Conservation (phyloP, 140 eudicot genomes). For the Erigeron philadelphicus region DNA sequence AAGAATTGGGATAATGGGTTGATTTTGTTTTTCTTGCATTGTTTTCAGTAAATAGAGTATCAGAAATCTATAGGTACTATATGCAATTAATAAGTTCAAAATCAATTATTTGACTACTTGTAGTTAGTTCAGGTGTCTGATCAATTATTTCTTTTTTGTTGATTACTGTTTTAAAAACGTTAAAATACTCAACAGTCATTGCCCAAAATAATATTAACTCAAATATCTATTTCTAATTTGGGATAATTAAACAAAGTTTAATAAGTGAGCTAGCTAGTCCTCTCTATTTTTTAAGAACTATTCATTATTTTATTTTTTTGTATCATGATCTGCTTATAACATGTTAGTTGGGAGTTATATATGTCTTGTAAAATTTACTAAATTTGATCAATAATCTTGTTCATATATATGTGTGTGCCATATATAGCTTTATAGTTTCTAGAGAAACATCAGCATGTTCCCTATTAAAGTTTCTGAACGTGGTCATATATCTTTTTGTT, state of each 20-base stretch:
- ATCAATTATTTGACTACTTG: not conserved
- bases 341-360: too few species aligned
- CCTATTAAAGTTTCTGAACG: conserved; percentile 21
- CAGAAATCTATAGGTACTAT: conserved; percentile 15
- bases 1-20: conserved; percentile 26
- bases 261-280: too few species aligned
- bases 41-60: conserved; percentile 40
- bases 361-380: not conserved
- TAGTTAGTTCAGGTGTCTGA: not conserved
- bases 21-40: conserved; percentile 36
- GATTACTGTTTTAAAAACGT: conserved; percentile 1
- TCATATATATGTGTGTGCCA: not conserved
- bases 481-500: conserved; percentile 19
- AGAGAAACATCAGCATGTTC: conserved; percentile 20
- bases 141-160: not conserved
- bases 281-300: not conserved
- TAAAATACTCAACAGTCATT: conserved; percentile 5
- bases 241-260: too few species aligned
- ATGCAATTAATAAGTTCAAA: not conserved
- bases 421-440: not conserved
- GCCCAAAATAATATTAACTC: not conserved
- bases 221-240: not conserved
- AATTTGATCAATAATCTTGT: conserved; percentile 1
- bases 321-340: too few species aligned
- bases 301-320: not conserved